Percentiles rank a stretch among this genome's conserved stretches.
Conservation (phyloP, 352 stramenopile species). For the Hyphochytrium catenoides region DNA sequence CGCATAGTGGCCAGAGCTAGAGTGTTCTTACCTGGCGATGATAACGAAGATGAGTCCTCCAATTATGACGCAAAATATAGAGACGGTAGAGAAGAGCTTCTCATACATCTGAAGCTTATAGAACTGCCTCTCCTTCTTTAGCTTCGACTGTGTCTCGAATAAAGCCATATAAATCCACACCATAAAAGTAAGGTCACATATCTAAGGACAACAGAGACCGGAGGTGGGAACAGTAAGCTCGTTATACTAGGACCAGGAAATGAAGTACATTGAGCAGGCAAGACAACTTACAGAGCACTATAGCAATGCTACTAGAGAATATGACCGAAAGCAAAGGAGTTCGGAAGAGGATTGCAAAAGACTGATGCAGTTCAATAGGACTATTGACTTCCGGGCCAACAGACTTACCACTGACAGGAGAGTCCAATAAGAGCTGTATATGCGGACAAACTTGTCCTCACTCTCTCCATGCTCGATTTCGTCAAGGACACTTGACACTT, state of each 20-base stretch:
- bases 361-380: no score
- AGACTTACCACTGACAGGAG: no score
- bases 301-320: no score
- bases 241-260: conserved; percentile 21
- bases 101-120: conserved; percentile 69
- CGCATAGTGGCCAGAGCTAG: neutral
- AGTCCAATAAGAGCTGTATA: no score
- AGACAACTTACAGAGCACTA: no score
- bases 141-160: conserved; percentile 43
- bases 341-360: no score
- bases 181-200: conserved; percentile 65
- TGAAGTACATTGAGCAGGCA: no score
- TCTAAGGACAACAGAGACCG: conserved; percentile 50
- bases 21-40: conserved; percentile 18
- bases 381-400: no score
- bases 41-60: conserved; percentile 48
- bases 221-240: conserved; percentile 39
- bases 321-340: no score
- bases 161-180: conserved; percentile 71
- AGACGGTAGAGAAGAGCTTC: conserved; percentile 41
- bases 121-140: conserved; percentile 60
- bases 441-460: no score
- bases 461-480: no score
- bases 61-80: conserved; percentile 64
- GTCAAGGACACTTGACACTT: no score